Percentiles rank a stretch among this genome's conserved stretches.
Conservation (phyloP, 768 basidiomycete species). For the Termitomyces sp. region DNA sequence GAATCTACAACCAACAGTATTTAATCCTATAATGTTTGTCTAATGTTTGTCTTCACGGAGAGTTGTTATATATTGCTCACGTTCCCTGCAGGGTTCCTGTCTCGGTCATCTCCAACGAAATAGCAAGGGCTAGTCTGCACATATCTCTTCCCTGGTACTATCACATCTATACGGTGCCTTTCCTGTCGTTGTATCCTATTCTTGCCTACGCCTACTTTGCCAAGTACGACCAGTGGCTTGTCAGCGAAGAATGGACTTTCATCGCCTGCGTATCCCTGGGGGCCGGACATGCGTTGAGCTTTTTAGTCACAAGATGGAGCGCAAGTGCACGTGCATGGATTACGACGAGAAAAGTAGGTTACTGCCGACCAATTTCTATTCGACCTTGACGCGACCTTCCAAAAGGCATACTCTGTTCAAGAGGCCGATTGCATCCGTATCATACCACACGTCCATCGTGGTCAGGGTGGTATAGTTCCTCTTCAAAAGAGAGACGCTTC, state of each 20-base stretch:
- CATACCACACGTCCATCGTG: slow-evolving; percentile 74
- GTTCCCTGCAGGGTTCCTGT: slow-evolving; percentile 35
- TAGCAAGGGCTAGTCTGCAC: slow-evolving; percentile 61
- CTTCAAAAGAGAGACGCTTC: slow-evolving; percentile 55
- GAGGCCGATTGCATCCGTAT: slow-evolving; percentile 81
- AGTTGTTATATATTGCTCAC: not conserved
- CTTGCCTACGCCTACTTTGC: slow-evolving; percentile 89
- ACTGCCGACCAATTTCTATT: not conserved
- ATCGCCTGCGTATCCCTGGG: slow-evolving; percentile 83
- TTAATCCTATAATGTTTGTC: slow-evolving; percentile 13
- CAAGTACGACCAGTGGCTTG: slow-evolving; percentile 86
- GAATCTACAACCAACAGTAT: not conserved
- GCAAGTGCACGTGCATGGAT: slow-evolving; percentile 71
- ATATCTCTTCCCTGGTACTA: slow-evolving; percentile 60
- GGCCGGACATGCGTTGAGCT: slow-evolving; percentile 86
- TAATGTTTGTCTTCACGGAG: slow-evolving; percentile 8
- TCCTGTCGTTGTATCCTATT: slow-evolving; percentile 75
- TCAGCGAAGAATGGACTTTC: slow-evolving; percentile 97
- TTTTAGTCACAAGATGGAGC: slow-evolving; percentile 89
- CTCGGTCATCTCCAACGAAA: slow-evolving; percentile 59
- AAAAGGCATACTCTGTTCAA: slow-evolving; percentile 56
- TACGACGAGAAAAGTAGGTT: slow-evolving; percentile 65
- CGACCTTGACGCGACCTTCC: not conserved
- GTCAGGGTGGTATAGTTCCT: slow-evolving; percentile 84
- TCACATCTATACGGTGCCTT: slow-evolving; percentile 72